These are phyloP conservation scores for Termitomyces sp. DNA, from an alignment of 768 basidiomycete species.

Conservation along the genomic window DNA sequence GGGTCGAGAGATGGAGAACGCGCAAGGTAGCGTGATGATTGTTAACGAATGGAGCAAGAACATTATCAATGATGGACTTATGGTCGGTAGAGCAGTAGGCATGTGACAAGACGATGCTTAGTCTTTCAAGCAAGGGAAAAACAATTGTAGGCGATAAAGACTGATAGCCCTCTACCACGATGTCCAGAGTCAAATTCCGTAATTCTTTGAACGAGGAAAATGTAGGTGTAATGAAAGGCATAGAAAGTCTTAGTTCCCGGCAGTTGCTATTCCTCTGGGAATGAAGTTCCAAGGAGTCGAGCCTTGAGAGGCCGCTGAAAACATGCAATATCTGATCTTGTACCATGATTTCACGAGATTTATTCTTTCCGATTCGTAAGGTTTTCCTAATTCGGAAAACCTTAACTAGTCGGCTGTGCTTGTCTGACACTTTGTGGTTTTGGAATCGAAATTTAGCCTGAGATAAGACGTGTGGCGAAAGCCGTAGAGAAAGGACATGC, in stretches of 20 bases:
- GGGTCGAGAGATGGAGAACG: slow-evolving; percentile 5
- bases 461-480: slow-evolving; percentile 1
- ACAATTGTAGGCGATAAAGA: slow-evolving; percentile 6
- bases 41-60: slow-evolving; percentile 19
- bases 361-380: not conserved
- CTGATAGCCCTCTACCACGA: slow-evolving; percentile 17
- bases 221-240: not conserved
- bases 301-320: not conserved
- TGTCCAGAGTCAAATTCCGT: slow-evolving; percentile 12
- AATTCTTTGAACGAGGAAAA: slow-evolving; percentile 1
- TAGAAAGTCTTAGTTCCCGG: not conserved
- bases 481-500: not conserved
- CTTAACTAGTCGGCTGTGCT: not conserved
- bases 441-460: not conserved
- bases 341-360: not conserved
- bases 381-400: too few relatives aligned
- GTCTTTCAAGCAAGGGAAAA: slow-evolving; percentile 14
- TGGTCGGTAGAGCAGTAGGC: slow-evolving; percentile 11
- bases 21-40: slow-evolving; percentile 14
- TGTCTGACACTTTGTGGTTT: not conserved
- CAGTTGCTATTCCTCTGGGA: not conserved
- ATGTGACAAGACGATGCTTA: slow-evolving; percentile 14
- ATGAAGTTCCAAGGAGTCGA: not conserved
- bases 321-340: not conserved
- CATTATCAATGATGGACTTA: slow-evolving; percentile 5